phyloP scores from a whole-genome alignment of 306 rosid genomes.

The Acacia confusa region DNA sequence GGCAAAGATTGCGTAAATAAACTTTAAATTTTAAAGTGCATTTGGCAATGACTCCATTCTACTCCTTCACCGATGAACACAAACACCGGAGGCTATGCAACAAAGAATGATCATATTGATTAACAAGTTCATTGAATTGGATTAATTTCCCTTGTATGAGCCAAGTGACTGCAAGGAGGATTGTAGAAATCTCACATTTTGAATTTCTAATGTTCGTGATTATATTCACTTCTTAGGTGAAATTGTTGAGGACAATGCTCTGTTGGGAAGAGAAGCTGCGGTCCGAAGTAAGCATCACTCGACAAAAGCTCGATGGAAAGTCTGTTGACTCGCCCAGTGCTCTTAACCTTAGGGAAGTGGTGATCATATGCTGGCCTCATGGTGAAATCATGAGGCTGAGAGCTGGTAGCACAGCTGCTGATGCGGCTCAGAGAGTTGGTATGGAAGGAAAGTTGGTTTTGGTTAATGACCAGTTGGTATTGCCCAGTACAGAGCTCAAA shows the following conservation, averaged over 20 bases:
- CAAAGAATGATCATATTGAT: not conserved
- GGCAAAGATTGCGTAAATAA: not conserved
- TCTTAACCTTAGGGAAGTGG: constrained; percentile 72
- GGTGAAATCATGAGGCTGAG: constrained; percentile 85
- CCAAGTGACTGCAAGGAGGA: not conserved
- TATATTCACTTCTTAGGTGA: constrained; percentile 53
- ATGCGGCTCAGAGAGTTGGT: constrained; percentile 92
- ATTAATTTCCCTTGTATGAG: not conserved
- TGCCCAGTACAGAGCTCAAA: constrained; percentile 78
- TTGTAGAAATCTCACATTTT: constrained; percentile 7
- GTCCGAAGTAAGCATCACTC: constrained; percentile 61
- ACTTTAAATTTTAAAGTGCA: not conserved
- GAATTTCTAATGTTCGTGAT: not conserved
- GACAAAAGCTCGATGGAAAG: constrained; percentile 35
- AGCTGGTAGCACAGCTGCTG: constrained; percentile 93
- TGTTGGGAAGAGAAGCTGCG: constrained; percentile 91
- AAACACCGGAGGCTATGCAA: not conserved
- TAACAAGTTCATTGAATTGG: not conserved
- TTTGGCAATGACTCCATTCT: not conserved
- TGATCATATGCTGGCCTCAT: constrained; percentile 81
- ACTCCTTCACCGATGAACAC: not conserved
- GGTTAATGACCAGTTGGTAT: constrained; percentile 76
- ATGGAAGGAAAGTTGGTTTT: constrained; percentile 79
- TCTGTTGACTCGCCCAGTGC: constrained; percentile 37
- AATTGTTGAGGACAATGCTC: constrained; percentile 80